Base-by-base conservation (phyloP, 495 filamentous ascomycete species). In the Penicillium lividum region DNA sequence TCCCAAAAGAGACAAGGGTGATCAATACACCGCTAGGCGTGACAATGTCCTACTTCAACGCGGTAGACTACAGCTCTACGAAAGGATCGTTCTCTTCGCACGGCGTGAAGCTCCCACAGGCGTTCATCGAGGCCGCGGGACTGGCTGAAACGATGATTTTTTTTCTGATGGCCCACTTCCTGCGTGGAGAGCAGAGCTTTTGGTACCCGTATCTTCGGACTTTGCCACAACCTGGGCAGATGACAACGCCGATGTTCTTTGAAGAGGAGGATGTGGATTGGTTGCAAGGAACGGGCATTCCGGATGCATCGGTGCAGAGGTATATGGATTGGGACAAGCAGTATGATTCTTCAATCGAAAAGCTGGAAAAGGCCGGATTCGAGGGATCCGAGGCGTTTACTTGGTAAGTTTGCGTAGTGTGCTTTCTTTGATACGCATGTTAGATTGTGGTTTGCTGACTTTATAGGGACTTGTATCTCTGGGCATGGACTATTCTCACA, bases 141-240 rank as follows among this genome's bases (percentile, higher is more conserved):
- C 56, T 59, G 2, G 74, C 77, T 45, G 75, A 80, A 54, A 70
- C 71, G 5, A 63, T 65, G 18, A 68, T 72, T 0, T 82, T 88
- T 60, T 85, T 87, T 61, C 72, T 90, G 0, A 78, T 85, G 53
- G 74, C 82, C 25, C 82, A 90, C 62, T 77, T 76, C 61, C 59
- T 85, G 36, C 67, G 78, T 7, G 74, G 71, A 1, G 36, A 68
- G 15, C 54, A 73, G n/a, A 79, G 82, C 1, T 83, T 82, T 57
- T 90, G 87, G 87, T 75, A 69, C 63, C 84, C 85, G 4, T 90
- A 89, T 68, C 64, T 89, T 15, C 68, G 73, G 15, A 78, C 78
- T 25, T 59, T 90, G 43, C 86, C 87, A n/a, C 66, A 67, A 50
- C 77, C 79, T 6, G 73, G 77, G 3, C 72, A 77, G 1, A 72